phyloP scores from a whole-genome alignment of 441 rosid genomes.

The Hura crepitans region DNA sequence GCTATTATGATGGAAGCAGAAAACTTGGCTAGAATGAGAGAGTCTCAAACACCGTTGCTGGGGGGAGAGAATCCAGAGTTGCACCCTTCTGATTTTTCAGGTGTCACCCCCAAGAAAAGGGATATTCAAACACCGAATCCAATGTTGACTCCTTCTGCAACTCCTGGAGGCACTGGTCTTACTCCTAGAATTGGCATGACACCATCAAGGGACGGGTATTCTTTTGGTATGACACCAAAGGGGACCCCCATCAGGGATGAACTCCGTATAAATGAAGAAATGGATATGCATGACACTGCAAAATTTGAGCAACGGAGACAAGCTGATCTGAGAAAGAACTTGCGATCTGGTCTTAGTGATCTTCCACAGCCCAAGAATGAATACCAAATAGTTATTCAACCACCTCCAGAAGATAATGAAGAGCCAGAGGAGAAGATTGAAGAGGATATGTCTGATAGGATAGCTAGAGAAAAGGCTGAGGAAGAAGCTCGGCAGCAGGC shows the following conservation, averaged over 20 bases:
- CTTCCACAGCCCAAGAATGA: constrained; percentile 98
- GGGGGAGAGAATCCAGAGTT: constrained; percentile 98
- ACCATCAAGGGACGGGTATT: constrained; percentile 77
- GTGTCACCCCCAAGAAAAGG: constrained; percentile 87
- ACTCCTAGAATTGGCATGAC: constrained; percentile 93
- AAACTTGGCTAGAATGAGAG: constrained; percentile 87
- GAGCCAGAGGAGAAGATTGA: constrained; percentile 92
- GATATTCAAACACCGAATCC: constrained; percentile 93
- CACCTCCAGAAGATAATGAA: constrained; percentile 74
- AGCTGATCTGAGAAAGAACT: constrained; percentile 73
- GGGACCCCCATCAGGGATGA: constrained; percentile 97
- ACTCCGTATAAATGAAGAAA: constrained; percentile 86
- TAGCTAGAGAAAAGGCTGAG: constrained; percentile 86
- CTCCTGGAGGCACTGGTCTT: constrained; percentile 73
- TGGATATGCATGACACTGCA: constrained; percentile 71
- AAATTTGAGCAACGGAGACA: constrained; percentile 74
- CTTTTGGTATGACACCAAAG: constrained; percentile 79
- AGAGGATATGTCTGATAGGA: constrained; percentile 96
- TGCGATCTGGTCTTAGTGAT: constrained; percentile 60
- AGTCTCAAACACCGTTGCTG: constrained; percentile 95
- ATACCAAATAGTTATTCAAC: constrained; percentile 77
- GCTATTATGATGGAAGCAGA: constrained; percentile 99
- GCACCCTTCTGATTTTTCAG: constrained; percentile 99
- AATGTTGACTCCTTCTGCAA: constrained; percentile 77
- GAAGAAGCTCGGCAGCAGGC: constrained; percentile 88